These are phyloP conservation scores for Hanseniaspora valbyensis DNA, from an alignment of 805 yeast species.

Conservation along the genomic window DNA sequence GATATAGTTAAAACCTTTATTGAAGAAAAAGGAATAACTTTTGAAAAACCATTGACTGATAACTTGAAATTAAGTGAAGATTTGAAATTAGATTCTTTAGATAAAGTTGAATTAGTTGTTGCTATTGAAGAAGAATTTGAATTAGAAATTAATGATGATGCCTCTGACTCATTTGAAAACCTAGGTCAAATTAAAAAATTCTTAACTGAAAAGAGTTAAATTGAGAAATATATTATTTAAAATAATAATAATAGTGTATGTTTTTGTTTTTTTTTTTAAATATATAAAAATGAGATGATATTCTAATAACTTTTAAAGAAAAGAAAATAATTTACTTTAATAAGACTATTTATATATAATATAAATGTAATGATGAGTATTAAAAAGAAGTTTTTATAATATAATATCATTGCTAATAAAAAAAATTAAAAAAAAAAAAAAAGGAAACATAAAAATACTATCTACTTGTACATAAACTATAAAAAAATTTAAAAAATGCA, in stretches of 20 bases:
- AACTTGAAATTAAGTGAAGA: constrained; percentile 12
- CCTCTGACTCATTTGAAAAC: constrained; percentile 15
- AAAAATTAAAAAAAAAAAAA: no score
- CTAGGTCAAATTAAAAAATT: constrained; percentile 10
- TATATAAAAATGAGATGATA: no score
- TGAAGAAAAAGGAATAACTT: constrained; percentile 1
- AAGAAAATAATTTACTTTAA: no score
- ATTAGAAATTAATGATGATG: constrained; percentile 15
- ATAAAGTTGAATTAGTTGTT: constrained; percentile 89
- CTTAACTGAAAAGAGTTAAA: constrained; percentile 10
- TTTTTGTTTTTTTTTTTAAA: not conserved
- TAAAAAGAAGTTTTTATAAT: no score
- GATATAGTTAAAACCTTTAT: not conserved
- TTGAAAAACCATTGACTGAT: not conserved
- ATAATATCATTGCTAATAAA: no score
- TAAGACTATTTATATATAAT: no score
- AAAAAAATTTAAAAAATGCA: no score
- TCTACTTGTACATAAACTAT: no score
- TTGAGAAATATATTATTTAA: not conserved
- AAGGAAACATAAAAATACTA: no score
- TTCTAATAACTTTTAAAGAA: no score
- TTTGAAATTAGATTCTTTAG: constrained; percentile 56
- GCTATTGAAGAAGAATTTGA: constrained; percentile 83
- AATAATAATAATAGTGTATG: not conserved
- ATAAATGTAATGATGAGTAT: no score